Evolutionary conservation across 192 early-diverging fungal species (phyloP).

Genomic region (Backusella westeae): DNA sequence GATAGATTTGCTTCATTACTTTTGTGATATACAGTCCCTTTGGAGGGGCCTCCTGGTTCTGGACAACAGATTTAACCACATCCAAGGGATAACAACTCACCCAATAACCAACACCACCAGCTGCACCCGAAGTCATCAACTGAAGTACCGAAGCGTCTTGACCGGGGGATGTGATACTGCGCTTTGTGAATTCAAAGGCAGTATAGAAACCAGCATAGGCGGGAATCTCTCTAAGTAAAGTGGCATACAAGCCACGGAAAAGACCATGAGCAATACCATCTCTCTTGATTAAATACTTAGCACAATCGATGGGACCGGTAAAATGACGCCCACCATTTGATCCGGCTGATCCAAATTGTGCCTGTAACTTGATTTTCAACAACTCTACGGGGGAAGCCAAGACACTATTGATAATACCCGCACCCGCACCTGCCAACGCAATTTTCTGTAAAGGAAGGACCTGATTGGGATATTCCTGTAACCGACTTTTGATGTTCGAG

Average conservation of each 20-base stretch:
- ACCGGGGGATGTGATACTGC: slow-evolving; percentile 49
- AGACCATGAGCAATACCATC: slow-evolving; percentile 74
- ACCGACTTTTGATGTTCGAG: slow-evolving; percentile 56
- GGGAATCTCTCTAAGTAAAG: slow-evolving; percentile 75
- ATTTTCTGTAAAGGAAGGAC: slow-evolving; percentile 65
- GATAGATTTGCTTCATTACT: slow-evolving; percentile 50
- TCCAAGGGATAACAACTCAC: slow-evolving; percentile 82
- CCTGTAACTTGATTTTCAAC: slow-evolving; percentile 91
- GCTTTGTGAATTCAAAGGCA: slow-evolving; percentile 80
- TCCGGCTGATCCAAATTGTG: slow-evolving; percentile 63
- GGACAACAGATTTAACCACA: slow-evolving; percentile 77
- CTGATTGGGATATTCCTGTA: slow-evolving; percentile 46
- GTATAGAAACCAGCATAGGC: slow-evolving; percentile 85
- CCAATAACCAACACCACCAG: slow-evolving; percentile 83
- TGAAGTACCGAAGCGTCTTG: slow-evolving; percentile 51
- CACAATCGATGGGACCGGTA: slow-evolving; percentile 66
- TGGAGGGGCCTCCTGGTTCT: slow-evolving; percentile 61
- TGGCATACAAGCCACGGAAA: slow-evolving; percentile 81
- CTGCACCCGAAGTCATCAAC: slow-evolving; percentile 78
- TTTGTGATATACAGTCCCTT: slow-evolving; percentile 61
- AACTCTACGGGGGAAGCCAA: slow-evolving; percentile 93
- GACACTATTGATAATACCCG: slow-evolving; percentile 79
- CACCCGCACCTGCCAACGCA: slow-evolving; percentile 84
- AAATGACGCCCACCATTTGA: slow-evolving; percentile 29
- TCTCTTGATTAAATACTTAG: slow-evolving; percentile 56